Base-by-base conservation (phyloP, 345 rosid genomes). In the Erysimum cheiranthoides region DNA sequence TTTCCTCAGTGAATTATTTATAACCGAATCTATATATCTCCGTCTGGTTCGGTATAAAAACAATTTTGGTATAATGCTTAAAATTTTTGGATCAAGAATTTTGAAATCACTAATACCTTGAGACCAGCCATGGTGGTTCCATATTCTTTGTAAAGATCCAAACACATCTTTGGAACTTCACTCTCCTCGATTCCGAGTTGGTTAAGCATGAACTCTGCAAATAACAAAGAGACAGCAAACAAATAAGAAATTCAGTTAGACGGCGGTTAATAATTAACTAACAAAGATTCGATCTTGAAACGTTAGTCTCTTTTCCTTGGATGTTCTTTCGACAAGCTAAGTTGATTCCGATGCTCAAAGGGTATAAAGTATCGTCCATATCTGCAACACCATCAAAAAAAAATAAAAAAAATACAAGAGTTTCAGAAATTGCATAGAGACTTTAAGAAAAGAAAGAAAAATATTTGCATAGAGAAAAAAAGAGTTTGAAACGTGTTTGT, bases 51-150 rank as follows among this genome's bases (percentile, higher is more conserved):
- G 58, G 46, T 40, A 40, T 6, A n/a, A 45, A 8, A n/a, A 45
- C 9, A 14, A 6, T n/a, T 45, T 14, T 43, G 49, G 49, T 42
- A 42, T 43, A 14, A 35, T 35, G 50, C 25, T 21, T 21, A 21
- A 1, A 21, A 21, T 21, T 5, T 11, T 27, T 5, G 11, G 16
- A 54, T 30, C 5, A 13, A 28, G 36, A 47, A 8, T 1, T 47
- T 8, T 16, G 69, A 50, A 52, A 39, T 10, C 5, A 1, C 28
- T 76, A 21, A 21, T 40, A 89, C 98, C 93, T 89, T 89, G 11
- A 94, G 83, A 73, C 98, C 98, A 28, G 97, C 97, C 98, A 94
- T 90, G 69, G 98, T 94, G 66, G 98, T 94, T 77, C 97, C 98
- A 78, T 92, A 56, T 73, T 94, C 96, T 78, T 76, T 86, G 82